Base-by-base conservation (phyloP, 106 monocot genomes). In the Posidonia australis region DNA sequence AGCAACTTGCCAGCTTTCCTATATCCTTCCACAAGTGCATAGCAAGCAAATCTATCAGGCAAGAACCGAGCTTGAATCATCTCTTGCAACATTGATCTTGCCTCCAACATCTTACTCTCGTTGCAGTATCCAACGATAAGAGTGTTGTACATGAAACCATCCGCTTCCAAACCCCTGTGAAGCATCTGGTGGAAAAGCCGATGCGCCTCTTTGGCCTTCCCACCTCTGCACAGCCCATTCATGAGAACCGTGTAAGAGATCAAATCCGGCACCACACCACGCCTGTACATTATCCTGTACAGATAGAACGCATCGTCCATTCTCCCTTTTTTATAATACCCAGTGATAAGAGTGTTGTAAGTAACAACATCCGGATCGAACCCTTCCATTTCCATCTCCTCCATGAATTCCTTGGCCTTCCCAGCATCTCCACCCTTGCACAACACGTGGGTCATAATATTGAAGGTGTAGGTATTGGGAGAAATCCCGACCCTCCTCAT, bases 301-400 rank as follows among this genome's bases (percentile, higher is more conserved):
- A 94, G 69, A 25, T 73, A 56, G 46, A 86, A 49, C 0, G 89
- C 93, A 17, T 83, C 79, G 4, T 82, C 78, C 20, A 80, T 10
- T 36, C 68, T 76, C 25, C 81, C 81, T 29, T 61, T 83, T 45
- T 63, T 66, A 77, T 81, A 86, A 55, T 78, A 84, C 41, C 86
- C 93, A n/a, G 75, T 68, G 36, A 94, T 84, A 29, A 89, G 64
- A 10, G 93, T 89, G 60, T 94, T 94, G 63, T 89, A 94, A 1
- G 93, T 94, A 53, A 89, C 69, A 1, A 84, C 31, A n/a, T 94
- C 93, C 0, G 93, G 93, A 25, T 80, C 68, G 51, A 94, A 94
- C 22, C 93, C 89, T 11, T 80, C 62, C 17, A 54, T 13, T 51
- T 83, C 87, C 78, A 87, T 80, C 76, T 84, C 80, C 60, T 82